Base-by-base conservation (phyloP, 768 basidiomycete species). In the Coprinopsis strossmayeri region DNA sequence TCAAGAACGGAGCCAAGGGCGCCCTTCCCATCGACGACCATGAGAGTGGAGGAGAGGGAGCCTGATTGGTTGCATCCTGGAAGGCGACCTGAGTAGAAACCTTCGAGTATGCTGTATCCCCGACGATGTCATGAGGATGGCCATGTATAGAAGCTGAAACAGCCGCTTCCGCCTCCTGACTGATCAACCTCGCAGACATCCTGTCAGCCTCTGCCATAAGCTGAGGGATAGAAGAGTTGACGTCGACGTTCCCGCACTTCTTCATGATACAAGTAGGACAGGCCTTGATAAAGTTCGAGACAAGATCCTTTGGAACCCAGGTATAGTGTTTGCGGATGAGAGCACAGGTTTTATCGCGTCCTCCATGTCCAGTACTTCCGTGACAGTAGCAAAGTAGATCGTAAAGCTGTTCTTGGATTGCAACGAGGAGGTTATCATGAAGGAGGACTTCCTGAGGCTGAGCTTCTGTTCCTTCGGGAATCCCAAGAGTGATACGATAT, bases 271-370 rank as follows among this genome's bases (percentile, higher is more conserved):
- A 91, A 5, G 86, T 85, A 12, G 88, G 90, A 58, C 90, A 91
- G 21, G 74, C 74, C 63, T 80, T 82, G 64, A 91, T 81, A 59
- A 89, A 92, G 50, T 77, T 78, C 15, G 84, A 78, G 39, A 90
- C 78, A 34, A 92, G 79, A 58, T 87, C 84, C 65, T 91, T 91
- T 13, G 90, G 89, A 23, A 92, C 77, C 82, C 84, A 91, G 7
- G 85, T 82, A 62, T 89, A 92, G 56, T 78, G 76, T 51, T 78
- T 68, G 41, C 84, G 72, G 32, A 91, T 74, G 48, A 79, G 69
- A 2, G 74, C 71, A 49, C 77, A 79, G 0, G 90, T 92, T 69
- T 79, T 86, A 64, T 92, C 90, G 18, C 88, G 78, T 23, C 88
- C 89, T 12, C 81, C 85, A 58, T 91, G 89, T 9, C 74, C 69